Evolutionary conservation across 306 rosid species (phyloP), one percentile per base, ranked within the genome.

Genomic region (Inga oerstediana): DNA sequence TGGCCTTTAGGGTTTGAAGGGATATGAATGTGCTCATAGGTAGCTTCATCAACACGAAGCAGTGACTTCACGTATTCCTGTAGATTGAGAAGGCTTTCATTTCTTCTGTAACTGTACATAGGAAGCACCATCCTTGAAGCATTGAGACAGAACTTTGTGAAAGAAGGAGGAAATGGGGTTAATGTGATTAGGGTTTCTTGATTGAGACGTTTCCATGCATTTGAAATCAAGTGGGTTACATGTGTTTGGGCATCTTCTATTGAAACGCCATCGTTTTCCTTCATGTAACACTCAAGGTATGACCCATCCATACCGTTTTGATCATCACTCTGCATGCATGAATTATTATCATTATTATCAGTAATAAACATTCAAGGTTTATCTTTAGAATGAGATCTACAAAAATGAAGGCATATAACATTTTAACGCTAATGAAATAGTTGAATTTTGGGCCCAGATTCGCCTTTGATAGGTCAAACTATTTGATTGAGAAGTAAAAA

Each of bases 271-370:
- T 70, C 27, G 79, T 87, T 77, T 72, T 88, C 90, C 22, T 67
- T 82, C 88, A 86, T 61, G 79, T 86, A 90, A 54, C 87, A 90
- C 27, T 83, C 78, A n/a, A 92, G 45, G 66, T 88, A 93, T 2
- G 93, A 92, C 3, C 97, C 93, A 72, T 89, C 92, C 3, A 67
- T 34, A 12, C 90, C 97, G 2, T 75, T 80, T 78, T 86, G 88
- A 39, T 83, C 78, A 78, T 83, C 83, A 56, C 75, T 88, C 94
- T 54, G 62, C n/a, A 52, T 88, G 48, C 81, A 68, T 22, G 2
- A 30, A 22, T 24, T 43, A 27, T 56, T 27, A 27, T 27, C 30
- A 27, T 27, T 27, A 27, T 27, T 27, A 1, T 27, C 30, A 27
- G 30, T 27, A 27, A 27, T 27, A 27, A 11, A 3, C 10, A 48